Conservation (phyloP, 768 basidiomycete species). For the Pulveroboletus ravenelii region DNA sequence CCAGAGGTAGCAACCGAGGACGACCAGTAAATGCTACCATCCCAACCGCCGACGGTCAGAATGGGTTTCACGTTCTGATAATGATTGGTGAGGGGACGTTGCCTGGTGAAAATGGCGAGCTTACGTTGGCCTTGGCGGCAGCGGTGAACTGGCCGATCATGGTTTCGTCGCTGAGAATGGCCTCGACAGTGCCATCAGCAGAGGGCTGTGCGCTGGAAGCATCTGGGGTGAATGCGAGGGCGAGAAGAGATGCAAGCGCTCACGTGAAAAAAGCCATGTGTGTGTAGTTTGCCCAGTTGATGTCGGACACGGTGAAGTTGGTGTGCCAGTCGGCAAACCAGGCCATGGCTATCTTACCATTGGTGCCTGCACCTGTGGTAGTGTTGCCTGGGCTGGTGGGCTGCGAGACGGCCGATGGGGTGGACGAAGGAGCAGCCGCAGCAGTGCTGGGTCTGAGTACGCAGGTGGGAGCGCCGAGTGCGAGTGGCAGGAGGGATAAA, state of each 20-base stretch:
- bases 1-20: conserved; percentile 46
- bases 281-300: conserved; percentile 67
- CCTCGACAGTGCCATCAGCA: conserved; percentile 7
- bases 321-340: conserved; percentile 74
- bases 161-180: conserved; percentile 1
- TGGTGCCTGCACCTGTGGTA: conserved; percentile 21
- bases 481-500: conserved; percentile 23
- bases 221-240: background rate
- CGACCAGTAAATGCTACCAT: conserved; percentile 60
- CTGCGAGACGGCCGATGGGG: background rate
- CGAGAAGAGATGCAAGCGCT: background rate
- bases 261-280: conserved; percentile 64
- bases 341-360: conserved; percentile 42
- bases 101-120: background rate
- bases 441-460: conserved; percentile 8
- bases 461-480: conserved; percentile 28
- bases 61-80: conserved; percentile 50
- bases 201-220: conserved; percentile 22
- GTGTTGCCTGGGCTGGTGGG: conserved; percentile 11
- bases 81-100: background rate
- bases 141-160: conserved; percentile 20
- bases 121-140: conserved; percentile 25
- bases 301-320: conserved; percentile 40
- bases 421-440: background rate
- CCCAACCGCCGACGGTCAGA: conserved; percentile 66